phyloP scores from a whole-genome alignment of 495 filamentous ascomycete species.

The Aspergillus ostianus region DNA sequence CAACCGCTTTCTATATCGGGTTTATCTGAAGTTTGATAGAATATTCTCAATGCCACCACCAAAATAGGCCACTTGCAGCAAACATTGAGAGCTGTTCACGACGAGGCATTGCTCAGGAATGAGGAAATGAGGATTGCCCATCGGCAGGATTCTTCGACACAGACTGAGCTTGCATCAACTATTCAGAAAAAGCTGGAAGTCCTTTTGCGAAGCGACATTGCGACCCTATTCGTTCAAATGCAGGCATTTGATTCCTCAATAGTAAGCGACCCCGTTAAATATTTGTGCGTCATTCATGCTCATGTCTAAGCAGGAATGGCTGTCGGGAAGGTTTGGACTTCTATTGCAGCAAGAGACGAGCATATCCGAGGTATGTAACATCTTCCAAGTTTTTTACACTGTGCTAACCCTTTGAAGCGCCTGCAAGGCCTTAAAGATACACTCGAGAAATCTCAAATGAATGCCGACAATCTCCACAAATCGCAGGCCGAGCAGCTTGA shows the following conservation, averaged over 20 bases:
- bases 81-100: conserved; percentile 29
- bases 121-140: conserved; percentile 24
- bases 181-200: conserved; percentile 28
- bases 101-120: conserved; percentile 31
- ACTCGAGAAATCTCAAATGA: conserved; percentile 35
- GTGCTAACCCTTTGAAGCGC: conserved; percentile 31
- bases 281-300: background rate
- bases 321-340: conserved; percentile 26
- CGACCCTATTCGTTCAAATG: conserved; percentile 30
- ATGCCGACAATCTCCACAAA: conserved; percentile 35
- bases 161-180: conserved; percentile 31
- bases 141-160: conserved; percentile 25
- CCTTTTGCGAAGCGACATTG: conserved; percentile 27
- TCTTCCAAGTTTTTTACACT: background rate
- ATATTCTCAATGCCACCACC: conserved; percentile 32
- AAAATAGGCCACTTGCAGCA: conserved; percentile 31
- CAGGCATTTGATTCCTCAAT: conserved; percentile 30
- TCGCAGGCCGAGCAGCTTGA: conserved; percentile 40
- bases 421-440: conserved; percentile 34
- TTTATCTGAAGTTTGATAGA: conserved; percentile 24
- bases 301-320: conserved; percentile 30
- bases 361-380: conserved; percentile 33
- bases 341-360: conserved; percentile 33
- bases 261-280: conserved; percentile 16
- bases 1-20: background rate